Conservation (phyloP, 23 red algal genomes). For the Gracilaria domingensis region DNA sequence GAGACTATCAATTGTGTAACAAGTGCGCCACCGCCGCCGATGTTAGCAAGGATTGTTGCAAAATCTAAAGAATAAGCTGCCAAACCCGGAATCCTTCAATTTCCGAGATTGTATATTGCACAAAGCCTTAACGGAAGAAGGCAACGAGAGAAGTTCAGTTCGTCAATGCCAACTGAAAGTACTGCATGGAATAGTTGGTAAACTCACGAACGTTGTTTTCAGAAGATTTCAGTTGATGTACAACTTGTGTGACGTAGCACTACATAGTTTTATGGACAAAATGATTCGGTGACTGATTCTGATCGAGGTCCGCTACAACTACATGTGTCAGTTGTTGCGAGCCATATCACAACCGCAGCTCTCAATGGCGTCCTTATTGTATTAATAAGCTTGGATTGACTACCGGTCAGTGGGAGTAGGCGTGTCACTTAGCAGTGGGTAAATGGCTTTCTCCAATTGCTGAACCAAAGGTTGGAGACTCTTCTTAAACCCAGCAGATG, state of each 20-base stretch:
- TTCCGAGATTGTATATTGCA: too few species aligned
- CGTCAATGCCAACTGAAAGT: too few species aligned
- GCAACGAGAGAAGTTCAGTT: too few species aligned
- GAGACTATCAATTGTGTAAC: too few species aligned
- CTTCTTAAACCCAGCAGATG: conserved; percentile 54
- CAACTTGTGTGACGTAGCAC: not conserved
- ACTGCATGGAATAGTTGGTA: not conserved
- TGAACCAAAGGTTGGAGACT: conserved; percentile 26
- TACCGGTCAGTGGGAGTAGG: not conserved
- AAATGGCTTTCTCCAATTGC: conserved; percentile 25
- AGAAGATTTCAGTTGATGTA: not conserved
- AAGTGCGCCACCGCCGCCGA: too few species aligned
- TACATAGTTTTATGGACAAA: not conserved
- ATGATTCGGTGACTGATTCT: not conserved
- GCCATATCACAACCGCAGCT: not conserved
- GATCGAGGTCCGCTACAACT: not conserved
- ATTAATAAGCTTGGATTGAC: too few species aligned
- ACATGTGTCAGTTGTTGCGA: not conserved
- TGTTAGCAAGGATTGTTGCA: too few species aligned
- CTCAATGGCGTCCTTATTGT: not conserved
- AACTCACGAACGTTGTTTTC: not conserved
- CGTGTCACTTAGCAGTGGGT: not conserved
- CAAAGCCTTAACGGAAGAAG: too few species aligned
- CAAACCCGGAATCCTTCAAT: too few species aligned
- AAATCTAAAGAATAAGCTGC: too few species aligned